These are phyloP conservation scores for Endotrypanum monterogeii DNA, from an alignment of 208 protist species.

Conservation along the genomic window DNA sequence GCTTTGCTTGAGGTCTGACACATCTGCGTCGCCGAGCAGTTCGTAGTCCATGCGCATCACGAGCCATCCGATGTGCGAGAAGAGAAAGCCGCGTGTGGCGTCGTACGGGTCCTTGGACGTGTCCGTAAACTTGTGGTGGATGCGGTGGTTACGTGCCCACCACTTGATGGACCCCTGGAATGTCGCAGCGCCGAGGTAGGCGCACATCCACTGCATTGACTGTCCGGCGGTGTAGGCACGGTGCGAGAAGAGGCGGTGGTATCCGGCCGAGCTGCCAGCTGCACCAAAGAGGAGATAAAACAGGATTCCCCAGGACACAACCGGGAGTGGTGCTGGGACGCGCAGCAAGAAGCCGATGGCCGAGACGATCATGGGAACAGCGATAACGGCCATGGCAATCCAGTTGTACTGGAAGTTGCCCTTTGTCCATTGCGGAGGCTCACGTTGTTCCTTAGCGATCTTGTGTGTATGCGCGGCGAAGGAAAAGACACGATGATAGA, in stretches of 20 bases:
- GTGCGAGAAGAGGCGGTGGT: conserved; percentile 89
- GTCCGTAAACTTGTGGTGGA: conserved; percentile 89
- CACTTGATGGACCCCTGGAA: conserved; percentile 90
- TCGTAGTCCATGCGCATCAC: conserved; percentile 88
- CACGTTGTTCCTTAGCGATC: conserved; percentile 40
- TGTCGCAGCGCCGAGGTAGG: conserved; percentile 67
- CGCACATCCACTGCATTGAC: conserved; percentile 64
- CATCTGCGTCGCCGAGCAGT: conserved; percentile 75
- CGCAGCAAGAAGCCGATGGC: conserved; percentile 30
- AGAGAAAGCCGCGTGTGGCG: conserved; percentile 84
- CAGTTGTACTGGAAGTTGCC: conserved; percentile 52
- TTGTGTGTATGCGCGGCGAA: too few relatives aligned
- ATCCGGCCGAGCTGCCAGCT: too few relatives aligned
- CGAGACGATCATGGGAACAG: conserved; percentile 28
- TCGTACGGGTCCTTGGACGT: conserved; percentile 90
- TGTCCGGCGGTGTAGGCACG: conserved; percentile 57
- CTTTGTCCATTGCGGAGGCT: conserved; percentile 41
- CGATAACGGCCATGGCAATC: conserved; percentile 45
- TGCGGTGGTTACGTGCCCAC: conserved; percentile 90
- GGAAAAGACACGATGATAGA: too few relatives aligned
- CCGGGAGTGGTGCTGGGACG: conserved; percentile 21
- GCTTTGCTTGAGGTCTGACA: conserved; percentile 75
- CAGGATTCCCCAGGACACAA: too few relatives aligned
- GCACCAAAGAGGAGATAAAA: too few relatives aligned
- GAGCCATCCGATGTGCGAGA: conserved; percentile 91